Evolutionary conservation across 257 asterid species (phyloP).

Genomic region (Solanum paucissectum): DNA sequence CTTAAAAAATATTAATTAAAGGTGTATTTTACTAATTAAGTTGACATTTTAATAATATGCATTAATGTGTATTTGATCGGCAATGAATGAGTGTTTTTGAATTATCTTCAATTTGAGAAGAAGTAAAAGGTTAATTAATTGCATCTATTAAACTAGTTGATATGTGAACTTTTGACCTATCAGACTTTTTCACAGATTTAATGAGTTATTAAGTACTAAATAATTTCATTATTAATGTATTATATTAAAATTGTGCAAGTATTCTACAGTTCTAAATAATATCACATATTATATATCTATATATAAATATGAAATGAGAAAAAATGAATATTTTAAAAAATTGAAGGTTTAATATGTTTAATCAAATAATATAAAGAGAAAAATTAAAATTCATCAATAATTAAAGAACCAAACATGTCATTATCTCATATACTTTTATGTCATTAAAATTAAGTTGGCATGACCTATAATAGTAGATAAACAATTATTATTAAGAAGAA

Average conservation of each 20-base stretch:
- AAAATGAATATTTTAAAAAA: not conserved
- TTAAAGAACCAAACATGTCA: not conserved
- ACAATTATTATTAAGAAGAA: not conserved
- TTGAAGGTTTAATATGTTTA: not conserved
- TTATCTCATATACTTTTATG: not conserved
- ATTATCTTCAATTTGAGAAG: not conserved
- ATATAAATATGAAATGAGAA: not conserved
- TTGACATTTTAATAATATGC: too few relatives aligned
- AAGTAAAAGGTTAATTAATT: not conserved
- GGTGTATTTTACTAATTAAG: too few relatives aligned
- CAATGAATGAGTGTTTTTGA: too few relatives aligned
- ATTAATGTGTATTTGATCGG: too few relatives aligned
- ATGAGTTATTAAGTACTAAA: not conserved
- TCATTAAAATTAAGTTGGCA: not conserved
- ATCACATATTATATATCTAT: not conserved
- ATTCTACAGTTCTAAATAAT: not conserved
- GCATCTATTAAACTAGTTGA: not conserved
- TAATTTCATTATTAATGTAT: not conserved
- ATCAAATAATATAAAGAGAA: not conserved
- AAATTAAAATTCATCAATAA: not conserved
- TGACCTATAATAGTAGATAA: not conserved
- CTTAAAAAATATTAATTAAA: too few relatives aligned
- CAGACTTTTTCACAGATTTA: not conserved
- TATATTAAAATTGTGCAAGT: not conserved
- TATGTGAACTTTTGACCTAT: not conserved